A percentile compares a stretch with the other conserved stretches of the same genome.
phyloP scores from a whole-genome alignment of 2,329 filamentous ascomycete genomes.

The Neopestalotiopsis clavispora region DNA sequence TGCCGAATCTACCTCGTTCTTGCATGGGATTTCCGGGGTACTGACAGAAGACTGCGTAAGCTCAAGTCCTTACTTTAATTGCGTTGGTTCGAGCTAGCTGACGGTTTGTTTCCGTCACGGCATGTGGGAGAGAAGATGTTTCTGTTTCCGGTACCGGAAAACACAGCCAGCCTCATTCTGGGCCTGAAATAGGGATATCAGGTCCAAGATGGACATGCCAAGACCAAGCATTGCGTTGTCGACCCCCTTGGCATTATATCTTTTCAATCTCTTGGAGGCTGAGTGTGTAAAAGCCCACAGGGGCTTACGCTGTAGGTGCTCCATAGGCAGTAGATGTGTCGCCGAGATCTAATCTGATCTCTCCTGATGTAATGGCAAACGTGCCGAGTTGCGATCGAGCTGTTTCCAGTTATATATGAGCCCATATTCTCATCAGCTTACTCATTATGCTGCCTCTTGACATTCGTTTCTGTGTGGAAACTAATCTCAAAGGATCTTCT shows the following conservation, averaged over 20 bases:
- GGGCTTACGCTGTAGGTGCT: neutral
- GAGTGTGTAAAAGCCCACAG: neutral
- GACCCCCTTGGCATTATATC: neutral
- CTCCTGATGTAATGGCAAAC: neutral
- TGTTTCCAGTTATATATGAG: neutral
- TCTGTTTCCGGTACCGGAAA: neutral
- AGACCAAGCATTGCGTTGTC: neutral
- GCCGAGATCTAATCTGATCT: conserved; percentile 1
- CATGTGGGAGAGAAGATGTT: neutral
- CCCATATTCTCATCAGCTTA: neutral
- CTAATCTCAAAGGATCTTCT: neutral
- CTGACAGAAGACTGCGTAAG: neutral
- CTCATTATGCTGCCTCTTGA: neutral
- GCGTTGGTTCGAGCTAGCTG: neutral
- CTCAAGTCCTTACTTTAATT: neutral
- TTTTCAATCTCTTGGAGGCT: neutral
- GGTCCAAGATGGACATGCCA: neutral
- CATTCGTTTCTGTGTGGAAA: neutral
- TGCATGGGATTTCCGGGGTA: neutral
- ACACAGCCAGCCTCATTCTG: too few species aligned
- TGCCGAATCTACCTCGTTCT: neutral
- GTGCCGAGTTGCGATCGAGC: neutral
- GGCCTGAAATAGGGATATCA: too few species aligned
- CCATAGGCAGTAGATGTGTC: neutral
- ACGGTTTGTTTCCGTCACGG: neutral